Evolutionary conservation across 345 rosid genomes (phyloP).

Genomic region (Eucalyptus pauciflora): DNA sequence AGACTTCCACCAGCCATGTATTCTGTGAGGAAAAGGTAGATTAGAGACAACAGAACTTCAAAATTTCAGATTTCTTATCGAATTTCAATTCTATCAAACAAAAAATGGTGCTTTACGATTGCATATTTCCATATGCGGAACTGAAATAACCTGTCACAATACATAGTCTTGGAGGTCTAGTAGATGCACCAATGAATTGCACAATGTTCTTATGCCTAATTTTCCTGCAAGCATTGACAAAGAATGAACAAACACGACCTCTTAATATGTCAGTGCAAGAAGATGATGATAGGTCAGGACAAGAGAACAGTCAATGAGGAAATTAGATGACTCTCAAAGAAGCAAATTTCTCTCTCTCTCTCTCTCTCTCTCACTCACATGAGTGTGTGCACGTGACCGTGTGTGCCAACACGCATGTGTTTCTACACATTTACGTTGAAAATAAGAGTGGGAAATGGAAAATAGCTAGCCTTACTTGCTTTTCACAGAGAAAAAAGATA

Average conservation of each 20-base stretch:
- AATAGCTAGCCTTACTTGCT: neutral
- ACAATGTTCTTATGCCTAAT: conserved; percentile 53
- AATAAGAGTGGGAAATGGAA: neutral
- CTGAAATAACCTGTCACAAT: conserved; percentile 40
- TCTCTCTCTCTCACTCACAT: too few relatives aligned
- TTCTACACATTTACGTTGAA: neutral
- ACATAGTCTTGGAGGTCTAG: conserved; percentile 42
- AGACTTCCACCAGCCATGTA: conserved; percentile 68
- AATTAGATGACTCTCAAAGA: neutral
- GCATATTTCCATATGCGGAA: neutral
- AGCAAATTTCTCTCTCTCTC: neutral
- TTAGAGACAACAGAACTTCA: neutral
- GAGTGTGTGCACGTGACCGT: neutral
- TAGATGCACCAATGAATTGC: conserved; percentile 53
- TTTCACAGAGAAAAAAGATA: neutral
- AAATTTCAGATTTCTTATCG: neutral
- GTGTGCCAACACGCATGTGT: neutral
- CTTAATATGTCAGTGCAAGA: neutral
- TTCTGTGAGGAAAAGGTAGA: conserved; percentile 22
- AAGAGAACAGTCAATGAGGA: neutral
- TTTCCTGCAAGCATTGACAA: conserved; percentile 23
- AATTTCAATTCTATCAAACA: neutral
- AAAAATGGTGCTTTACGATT: neutral
- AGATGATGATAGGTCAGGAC: neutral
- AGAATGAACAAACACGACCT: neutral